A percentile compares a stretch with the other conserved stretches of the same genome.
Evolutionary conservation across 176 grass and related monocot species (phyloP).

Genomic region (Bonia amplexicaulis): DNA sequence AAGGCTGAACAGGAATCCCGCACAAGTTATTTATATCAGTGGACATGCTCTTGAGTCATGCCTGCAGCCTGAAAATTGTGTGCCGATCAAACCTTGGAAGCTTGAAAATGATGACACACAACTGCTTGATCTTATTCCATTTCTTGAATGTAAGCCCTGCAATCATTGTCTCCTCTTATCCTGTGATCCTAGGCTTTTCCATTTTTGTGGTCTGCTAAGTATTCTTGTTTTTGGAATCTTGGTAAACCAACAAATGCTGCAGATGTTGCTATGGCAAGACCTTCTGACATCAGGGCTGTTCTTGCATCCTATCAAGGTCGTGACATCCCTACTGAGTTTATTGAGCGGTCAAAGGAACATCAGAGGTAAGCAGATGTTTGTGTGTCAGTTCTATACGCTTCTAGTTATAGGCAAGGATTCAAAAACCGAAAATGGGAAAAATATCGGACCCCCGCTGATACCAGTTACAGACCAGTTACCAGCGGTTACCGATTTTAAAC

Average conservation of each 20-base stretch:
- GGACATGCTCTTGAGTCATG: constrained; percentile 77
- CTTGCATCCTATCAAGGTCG: constrained; percentile 84
- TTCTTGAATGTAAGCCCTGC: constrained; percentile 87
- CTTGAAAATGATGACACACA: constrained; percentile 90
- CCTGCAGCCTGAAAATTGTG: constrained; percentile 79
- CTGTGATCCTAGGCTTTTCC: neutral
- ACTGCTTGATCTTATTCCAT: constrained; percentile 93
- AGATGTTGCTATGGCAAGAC: constrained; percentile 88
- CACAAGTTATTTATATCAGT: constrained; percentile 79
- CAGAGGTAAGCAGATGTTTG: constrained; percentile 52
- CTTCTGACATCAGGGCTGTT: constrained; percentile 84
- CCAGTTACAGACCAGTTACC: too few species aligned
- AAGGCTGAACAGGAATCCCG: constrained; percentile 91
- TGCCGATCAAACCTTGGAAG: constrained; percentile 85
- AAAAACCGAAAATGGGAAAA: too few species aligned
- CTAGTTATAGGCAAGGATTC: neutral
- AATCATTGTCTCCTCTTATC: neutral
- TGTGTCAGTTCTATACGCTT: constrained; percentile 15
- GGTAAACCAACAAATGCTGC: constrained; percentile 25
- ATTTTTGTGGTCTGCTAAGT: constrained; percentile 17
- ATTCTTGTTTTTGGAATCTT: constrained; percentile 7
- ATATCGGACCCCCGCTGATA: too few species aligned
- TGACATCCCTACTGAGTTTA: constrained; percentile 86
- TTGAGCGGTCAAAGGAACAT: constrained; percentile 83
- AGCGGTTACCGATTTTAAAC: too few species aligned